These are phyloP conservation scores for Mayamaea pseudoterrestris DNA, from an alignment of 108 stramenopile species.

Conservation along the genomic window DNA sequence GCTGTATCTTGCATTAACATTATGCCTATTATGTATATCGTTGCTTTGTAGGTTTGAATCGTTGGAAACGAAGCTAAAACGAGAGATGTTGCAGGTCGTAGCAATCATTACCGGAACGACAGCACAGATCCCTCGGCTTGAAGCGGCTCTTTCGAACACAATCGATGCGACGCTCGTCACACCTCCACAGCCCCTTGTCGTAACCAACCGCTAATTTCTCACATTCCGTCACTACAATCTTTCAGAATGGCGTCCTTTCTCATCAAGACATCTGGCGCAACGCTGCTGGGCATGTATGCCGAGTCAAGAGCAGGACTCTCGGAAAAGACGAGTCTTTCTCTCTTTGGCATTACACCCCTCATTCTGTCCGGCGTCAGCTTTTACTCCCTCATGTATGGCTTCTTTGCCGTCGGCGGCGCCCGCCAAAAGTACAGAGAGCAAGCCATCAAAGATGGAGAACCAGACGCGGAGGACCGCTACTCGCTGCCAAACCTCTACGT, in stretches of 20 bases:
- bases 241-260: not conserved
- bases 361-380: conserved; percentile 34
- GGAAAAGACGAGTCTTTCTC: not conserved
- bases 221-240: not conserved
- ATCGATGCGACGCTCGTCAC: too few relatives aligned
- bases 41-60: too few relatives aligned
- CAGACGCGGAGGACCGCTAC: conserved; percentile 34
- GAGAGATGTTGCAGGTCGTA: too few relatives aligned
- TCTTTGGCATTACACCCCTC: conserved; percentile 21
- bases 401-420: conserved; percentile 35
- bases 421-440: conserved; percentile 33
- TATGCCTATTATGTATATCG: too few relatives aligned
- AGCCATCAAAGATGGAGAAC: conserved; percentile 52
- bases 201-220: too few relatives aligned
- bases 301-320: not conserved
- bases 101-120: too few relatives aligned
- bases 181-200: too few relatives aligned
- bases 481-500: conserved; percentile 45
- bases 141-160: too few relatives aligned
- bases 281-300: not conserved
- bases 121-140: too few relatives aligned
- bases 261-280: not conserved
- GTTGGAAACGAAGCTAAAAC: too few relatives aligned
- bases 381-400: conserved; percentile 32
- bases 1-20: too few relatives aligned